Percentiles rank a stretch among this genome's conserved stretches.
phyloP scores from a whole-genome alignment of 73 alveolate genomes.

The Paraurostyla sp. region DNA sequence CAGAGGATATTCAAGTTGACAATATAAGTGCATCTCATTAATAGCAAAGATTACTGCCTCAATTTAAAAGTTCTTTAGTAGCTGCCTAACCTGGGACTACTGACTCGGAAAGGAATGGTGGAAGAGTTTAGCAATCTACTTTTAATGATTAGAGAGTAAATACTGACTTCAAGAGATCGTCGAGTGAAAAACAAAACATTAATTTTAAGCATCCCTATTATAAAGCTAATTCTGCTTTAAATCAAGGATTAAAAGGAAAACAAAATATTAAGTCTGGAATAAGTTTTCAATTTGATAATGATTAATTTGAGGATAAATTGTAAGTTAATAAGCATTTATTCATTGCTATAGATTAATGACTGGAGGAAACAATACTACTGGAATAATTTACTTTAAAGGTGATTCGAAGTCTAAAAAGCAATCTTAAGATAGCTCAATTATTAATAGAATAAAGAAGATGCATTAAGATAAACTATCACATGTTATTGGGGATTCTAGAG shows the following conservation, averaged over 20 bases:
- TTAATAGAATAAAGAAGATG: not conserved
- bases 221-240: not conserved
- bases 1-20: too few species aligned
- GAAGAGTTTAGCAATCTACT: not conserved
- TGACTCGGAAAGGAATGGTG: too few species aligned
- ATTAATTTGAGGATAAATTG: not conserved
- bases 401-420: not conserved
- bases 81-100: too few species aligned
- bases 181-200: not conserved
- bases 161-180: not conserved
- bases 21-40: too few species aligned
- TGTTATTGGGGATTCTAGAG: not conserved
- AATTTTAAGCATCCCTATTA: not conserved
- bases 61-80: too few species aligned
- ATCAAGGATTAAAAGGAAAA: not conserved
- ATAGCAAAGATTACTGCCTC: too few species aligned
- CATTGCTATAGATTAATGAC: not conserved
- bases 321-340: not conserved
- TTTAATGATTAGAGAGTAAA: not conserved
- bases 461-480: not conserved
- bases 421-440: not conserved
- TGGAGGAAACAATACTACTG: not conserved
- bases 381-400: not conserved
- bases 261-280: not conserved
- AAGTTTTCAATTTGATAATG: too few species aligned